Percentiles rank a stretch among this genome's conserved stretches.
phyloP scores from a whole-genome alignment of 202 grass and related monocot genomes.

The Panicum hallii region DNA sequence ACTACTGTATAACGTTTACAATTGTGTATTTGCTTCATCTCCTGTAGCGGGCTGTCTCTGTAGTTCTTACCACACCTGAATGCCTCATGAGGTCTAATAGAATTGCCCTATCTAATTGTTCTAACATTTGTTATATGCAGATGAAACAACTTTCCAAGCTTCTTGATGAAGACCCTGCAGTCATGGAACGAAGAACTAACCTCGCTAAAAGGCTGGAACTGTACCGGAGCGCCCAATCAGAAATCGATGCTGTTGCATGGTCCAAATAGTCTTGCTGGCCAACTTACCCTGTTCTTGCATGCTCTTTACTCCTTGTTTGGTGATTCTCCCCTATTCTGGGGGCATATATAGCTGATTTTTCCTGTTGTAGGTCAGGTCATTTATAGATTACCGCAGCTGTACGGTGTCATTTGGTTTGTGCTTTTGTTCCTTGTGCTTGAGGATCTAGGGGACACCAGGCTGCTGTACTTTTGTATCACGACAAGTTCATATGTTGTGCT shows the following conservation, averaged over 20 bases:
- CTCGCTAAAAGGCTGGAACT: conserved; percentile 96
- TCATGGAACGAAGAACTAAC: conserved; percentile 90
- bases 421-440: conserved; percentile 61
- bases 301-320: conserved; percentile 31
- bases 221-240: conserved; percentile 84
- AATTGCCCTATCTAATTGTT: neutral
- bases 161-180: conserved; percentile 93
- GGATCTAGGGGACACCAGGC: conserved; percentile 49
- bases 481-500: conserved; percentile 49
- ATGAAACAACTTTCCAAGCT: conserved; percentile 86
- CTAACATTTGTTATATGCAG: conserved; percentile 53
- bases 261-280: conserved; percentile 63
- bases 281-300: conserved; percentile 9
- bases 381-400: conserved; percentile 48
- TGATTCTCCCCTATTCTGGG: conserved; percentile 36
- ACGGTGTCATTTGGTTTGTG: conserved; percentile 54
- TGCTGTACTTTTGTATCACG: conserved; percentile 51
- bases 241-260: conserved; percentile 92
- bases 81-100: neutral
- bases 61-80: neutral
- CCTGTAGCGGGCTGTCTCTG: neutral
- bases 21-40: neutral
- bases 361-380: conserved; percentile 41
- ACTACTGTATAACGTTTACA: too few relatives aligned
- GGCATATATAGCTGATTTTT: conserved; percentile 62